Evolutionary conservation across 1,139 yeast species (phyloP), one percentile per base, ranked within the genome.

Genomic region (Taphrina deformans): DNA sequence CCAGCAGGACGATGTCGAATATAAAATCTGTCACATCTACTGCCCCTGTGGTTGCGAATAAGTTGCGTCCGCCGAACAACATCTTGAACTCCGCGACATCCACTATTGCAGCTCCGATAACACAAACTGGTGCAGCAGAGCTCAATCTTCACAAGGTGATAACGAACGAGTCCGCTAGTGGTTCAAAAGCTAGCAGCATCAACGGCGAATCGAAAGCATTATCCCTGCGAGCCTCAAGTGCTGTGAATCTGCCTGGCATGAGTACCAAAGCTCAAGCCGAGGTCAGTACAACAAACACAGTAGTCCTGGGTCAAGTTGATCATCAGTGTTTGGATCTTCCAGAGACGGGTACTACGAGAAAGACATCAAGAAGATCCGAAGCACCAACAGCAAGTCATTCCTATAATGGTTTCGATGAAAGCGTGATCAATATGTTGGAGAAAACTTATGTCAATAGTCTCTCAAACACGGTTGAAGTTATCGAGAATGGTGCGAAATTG

Each of bases 361-460:
- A 31, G 33, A 29, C 23, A 14, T 48, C 35, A 10, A 16, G 21
- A 24, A 14, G 35, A 2, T n/a, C 44, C 14, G n/a, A 9, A 16
- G 23, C 12, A 33, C 71, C 85, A 18, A 29, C 10, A 26, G 50
- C 56, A 9, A 59, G 51, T 29, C 65, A 61, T 26, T 41, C 87
- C 69, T 89, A 88, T 72, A 78, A 76, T 0, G 97, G 96, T 0
- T 75, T 78, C 48, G 87, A 88, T 70, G 86, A 87, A 0, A 85
- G 82, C 67, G 83, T 91, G 41, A 73, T 83, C 66, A 80, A 81
- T 59, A 86, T 83, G 71, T 78, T 91, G 66, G 78, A 79, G 10
- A 80, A 79, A 14, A 78, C 86, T 44, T 78, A 79, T 21, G 80
- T 86, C 66, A 84, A 81, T 38, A 88, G 91, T 0, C 76, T 82